Percentiles rank a stretch among this genome's conserved stretches.
Evolutionary conservation across 176 grass and related monocot species (phyloP).

Genomic region (Alopecurus myosuroides): DNA sequence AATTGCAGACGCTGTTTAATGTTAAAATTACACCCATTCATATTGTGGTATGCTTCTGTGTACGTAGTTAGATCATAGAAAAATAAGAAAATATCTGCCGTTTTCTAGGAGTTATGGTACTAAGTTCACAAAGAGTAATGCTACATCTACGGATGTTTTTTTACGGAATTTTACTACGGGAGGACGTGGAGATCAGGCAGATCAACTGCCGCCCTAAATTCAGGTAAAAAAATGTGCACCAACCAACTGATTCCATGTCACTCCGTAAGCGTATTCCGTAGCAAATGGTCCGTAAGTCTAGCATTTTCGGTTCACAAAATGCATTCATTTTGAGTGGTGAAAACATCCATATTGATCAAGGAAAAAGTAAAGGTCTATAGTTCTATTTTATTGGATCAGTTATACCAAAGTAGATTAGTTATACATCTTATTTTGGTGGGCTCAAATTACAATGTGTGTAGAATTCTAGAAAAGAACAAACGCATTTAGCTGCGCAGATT

Average conservation of each 20-base stretch:
- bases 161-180: too few relatives aligned
- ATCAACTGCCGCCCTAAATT: too few relatives aligned
- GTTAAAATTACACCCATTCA: background rate
- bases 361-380: background rate
- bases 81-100: background rate
- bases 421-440: background rate
- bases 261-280: too few relatives aligned
- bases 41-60: background rate
- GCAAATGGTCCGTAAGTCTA: too few relatives aligned
- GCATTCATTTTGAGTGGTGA: background rate
- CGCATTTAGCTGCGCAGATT: background rate
- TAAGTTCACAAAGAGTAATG: too few relatives aligned
- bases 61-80: background rate
- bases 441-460: background rate
- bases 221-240: too few relatives aligned
- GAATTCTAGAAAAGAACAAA: background rate
- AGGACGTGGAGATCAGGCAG: too few relatives aligned
- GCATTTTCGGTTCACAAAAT: background rate
- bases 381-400: background rate
- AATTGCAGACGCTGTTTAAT: background rate
- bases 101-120: background rate
- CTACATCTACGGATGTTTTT: too few relatives aligned
- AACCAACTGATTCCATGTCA: too few relatives aligned
- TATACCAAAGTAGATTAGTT: background rate
- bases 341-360: background rate